Percentiles rank a stretch among this genome's conserved stretches.
Conservation (phyloP, 371 early-diverging fungal genomes). For the Actinomucor elegans region DNA sequence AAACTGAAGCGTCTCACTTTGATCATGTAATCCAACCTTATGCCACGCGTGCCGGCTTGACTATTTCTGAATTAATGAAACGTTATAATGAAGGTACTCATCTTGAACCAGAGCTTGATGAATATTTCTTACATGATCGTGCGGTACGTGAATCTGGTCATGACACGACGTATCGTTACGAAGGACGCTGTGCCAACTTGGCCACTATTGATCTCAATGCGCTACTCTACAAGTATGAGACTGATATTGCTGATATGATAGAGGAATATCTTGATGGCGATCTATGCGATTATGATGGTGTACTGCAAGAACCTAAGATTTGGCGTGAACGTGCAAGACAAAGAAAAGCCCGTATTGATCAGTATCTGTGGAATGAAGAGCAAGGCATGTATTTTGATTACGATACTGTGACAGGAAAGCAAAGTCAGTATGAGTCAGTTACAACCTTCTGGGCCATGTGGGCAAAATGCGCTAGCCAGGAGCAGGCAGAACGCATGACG, state of each 20-base stretch:
- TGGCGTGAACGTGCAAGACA: conserved; percentile 54
- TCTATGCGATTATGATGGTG: conserved; percentile 29
- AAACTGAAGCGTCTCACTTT: conserved; percentile 91
- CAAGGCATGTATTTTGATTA: conserved; percentile 85
- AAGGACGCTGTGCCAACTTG: conserved; percentile 82
- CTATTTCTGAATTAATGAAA: conserved; percentile 60
- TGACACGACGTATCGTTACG: conserved; percentile 91
- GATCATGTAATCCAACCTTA: conserved; percentile 81
- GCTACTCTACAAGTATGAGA: conserved; percentile 88
- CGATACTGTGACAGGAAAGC: conserved; percentile 56
- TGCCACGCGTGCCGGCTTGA: conserved; percentile 65
- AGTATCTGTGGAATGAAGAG: conserved; percentile 77
- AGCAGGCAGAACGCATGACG: conserved; percentile 61
- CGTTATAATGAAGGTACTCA: conserved; percentile 63
- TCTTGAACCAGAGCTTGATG: conserved; percentile 77
- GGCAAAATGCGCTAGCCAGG: conserved; percentile 66
- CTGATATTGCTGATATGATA: conserved; percentile 78
- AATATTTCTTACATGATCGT: conserved; percentile 91
- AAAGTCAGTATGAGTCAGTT: conserved; percentile 69
- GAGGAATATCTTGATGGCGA: conserved; percentile 56
- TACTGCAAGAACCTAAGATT: conserved; percentile 14
- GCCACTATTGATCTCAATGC: conserved; percentile 88
- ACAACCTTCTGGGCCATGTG: conserved; percentile 82
- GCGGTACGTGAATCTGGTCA: conserved; percentile 95
- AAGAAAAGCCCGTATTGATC: conserved; percentile 56